Evolutionary conservation across 768 basidiomycete genomes (phyloP), one percentile per base, ranked within the genome.

Genomic region (Tephrocybe sp.): DNA sequence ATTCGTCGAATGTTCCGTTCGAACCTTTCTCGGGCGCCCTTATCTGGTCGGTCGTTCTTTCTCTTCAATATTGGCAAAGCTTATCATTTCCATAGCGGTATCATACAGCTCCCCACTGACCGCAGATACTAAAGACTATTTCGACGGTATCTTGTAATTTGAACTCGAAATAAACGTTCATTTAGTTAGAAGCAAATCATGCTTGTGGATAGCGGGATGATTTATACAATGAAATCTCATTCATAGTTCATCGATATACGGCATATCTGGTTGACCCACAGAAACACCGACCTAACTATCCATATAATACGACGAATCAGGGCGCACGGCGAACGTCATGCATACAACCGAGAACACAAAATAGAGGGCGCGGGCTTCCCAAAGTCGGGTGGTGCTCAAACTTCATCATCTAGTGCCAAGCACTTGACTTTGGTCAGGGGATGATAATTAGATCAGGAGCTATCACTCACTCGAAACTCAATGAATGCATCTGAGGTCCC

Each of bases 381-480:
- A n/a, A n/a, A 24, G 20, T 39, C 9, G 2, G 10, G 33, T 26
- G 32, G 23, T 7, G 36, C 6, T 61, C 50, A 67, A 14, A 59
- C 39, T 6, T 62, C 65, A 44, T 76, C 73, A 39, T 76, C 73
- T 3, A 79, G 60, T 5, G 76, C 67, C 48, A 78, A 62, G 61
- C 76, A 79, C 77, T 78, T 36, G 8, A 1, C 20, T 32, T 23
- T 48, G 36, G 48, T 41, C 32, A 50, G 45, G 42, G 33, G 23
- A 33, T 25, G 45, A 10, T n/a, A 25, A 36, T 8, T n/a, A 37
- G 9, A 14, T 38, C 14, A 25, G n/a, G 47, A 37, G n/a, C 23
- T 37, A 24, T 10, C 15, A 47, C 88, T 64, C 59, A 95, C 94
- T 68, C 88, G 78, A 64, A 94, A 95, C 61, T 96, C 93, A 45